Base-by-base conservation (phyloP, 345 rosid genomes). In the Murraya paniculata region DNA sequence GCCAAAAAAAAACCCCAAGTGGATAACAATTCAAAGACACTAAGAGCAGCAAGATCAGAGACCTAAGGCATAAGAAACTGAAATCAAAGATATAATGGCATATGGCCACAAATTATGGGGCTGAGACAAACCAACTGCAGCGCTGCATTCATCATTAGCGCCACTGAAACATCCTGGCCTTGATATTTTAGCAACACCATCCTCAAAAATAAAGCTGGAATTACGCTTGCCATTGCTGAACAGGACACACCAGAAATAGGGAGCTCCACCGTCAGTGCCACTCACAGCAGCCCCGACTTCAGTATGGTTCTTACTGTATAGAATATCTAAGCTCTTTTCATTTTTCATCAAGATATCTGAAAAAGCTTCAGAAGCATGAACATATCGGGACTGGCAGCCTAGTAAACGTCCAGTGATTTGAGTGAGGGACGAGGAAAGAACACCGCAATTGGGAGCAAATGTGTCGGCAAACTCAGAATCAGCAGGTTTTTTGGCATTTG, bases 91-190 rank as follows among this genome's bases (percentile, higher is more conserved):
- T 18, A 82, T 38, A 30, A 73, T 35, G 16, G 64, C 71, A 7
- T 28, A 87, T 18, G 72, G 60, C 88, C 86, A 88, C 0, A 73
- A 50, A 22, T 24, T 65, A 61, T 13, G 76, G 3, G 76, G 73
- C 38, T 21, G 81, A 67, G 83, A 67, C 57, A 76, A 82, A 78
- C 58, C 62, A 72, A 65, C 74, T 48, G 86, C 88, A 27, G 86
- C 65, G 8, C 79, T 92, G 87, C 97, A 92, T 39, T 62, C 85
- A 31, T 89, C 94, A 16, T 89, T 89, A 73, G 91, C 88, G 22
- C 97, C 97, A 53, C 97, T 92, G 45, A 89, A 92, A 89, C 97
- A 92, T 5, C 97, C 94, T 0, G 91, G 88, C 64, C 67, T 81
- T 50, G 89, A 45, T 68, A 85, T 72, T 87, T 89, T 92, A 28